Evolutionary conservation across 139 green algal species (phyloP), one percentile per base, ranked within the genome.

Genomic region (Chloropicon primus): DNA sequence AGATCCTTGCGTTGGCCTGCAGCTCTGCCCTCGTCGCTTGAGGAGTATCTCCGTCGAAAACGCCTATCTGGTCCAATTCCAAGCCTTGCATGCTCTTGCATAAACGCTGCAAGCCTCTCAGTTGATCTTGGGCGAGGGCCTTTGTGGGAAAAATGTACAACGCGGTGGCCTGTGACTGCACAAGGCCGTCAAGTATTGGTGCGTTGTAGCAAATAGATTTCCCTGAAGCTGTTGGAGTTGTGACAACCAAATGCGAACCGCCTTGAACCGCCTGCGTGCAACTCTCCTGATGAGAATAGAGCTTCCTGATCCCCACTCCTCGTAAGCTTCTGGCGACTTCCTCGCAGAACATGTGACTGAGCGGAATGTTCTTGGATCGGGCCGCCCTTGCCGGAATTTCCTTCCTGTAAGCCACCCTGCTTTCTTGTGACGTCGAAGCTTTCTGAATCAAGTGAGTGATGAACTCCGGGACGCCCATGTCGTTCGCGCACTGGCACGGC

Each of bases 91-190:
- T 76, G 21, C 5, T 27, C 41, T 76, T 26, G 24, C 28, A 29
- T 2, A 72, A 76, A 26, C 22, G 21, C 22, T 76, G 28, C 75
- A 79, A 2, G 17, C n/a, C 26, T 28, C 27, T 2, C 25, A 79
- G 53, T 24, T 79, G 75, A 76, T 79, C 75, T 27, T 62, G 75
- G 10, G 75, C 75, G 25, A 79, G 25, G 26, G 75, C 75, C 75
- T 79, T 54, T 2, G 24, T 27, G 5, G 26, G 75, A 27, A 79
- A 28, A 21, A 79, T 21, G 26, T 77, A 79, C 21, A 54, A 22
- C 2, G 75, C 10, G 23, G 5, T 54, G 10, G 26, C 27, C 75
- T 76, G 75, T 26, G 24, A 23, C 25, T 25, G 29, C 75, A 79
- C 2, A 26, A 79, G 53, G 2, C 25, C 75, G 24, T 79, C 26